phyloP scores from a whole-genome alignment of 2,329 filamentous ascomycete genomes.

The Aureobasidium sp. region DNA sequence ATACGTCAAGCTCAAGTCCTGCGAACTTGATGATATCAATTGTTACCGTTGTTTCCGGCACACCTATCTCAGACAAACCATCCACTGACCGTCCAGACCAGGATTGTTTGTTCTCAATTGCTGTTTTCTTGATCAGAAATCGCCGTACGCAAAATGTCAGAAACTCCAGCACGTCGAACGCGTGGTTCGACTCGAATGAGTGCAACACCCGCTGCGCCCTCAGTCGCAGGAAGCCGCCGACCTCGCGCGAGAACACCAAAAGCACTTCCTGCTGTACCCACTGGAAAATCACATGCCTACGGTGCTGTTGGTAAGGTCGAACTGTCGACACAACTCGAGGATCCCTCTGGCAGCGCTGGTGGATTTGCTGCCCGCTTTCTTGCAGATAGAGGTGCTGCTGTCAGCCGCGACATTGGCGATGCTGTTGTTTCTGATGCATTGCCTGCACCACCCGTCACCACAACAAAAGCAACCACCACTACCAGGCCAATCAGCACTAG shows the following conservation, averaged over 20 bases:
- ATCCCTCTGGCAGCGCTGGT: conserved; percentile 6
- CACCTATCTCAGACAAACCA: not conserved
- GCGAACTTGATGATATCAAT: not conserved
- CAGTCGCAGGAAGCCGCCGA: conserved; percentile 13
- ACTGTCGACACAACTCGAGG: conserved; percentile 26
- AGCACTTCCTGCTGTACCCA: conserved; percentile 20
- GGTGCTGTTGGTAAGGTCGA: conserved; percentile 30
- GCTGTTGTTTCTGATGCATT: conserved; percentile 28
- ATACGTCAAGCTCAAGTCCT: not conserved
- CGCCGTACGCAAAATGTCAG: conserved; percentile 12
- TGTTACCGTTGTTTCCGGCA: not conserved
- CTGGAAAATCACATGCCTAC: conserved; percentile 30
- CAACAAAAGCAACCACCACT: not conserved
- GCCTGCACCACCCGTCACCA: not conserved
- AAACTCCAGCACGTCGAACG: conserved; percentile 23
- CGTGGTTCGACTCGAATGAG: conserved; percentile 26
- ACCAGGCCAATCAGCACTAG: not conserved
- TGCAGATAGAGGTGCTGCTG: conserved; percentile 10
- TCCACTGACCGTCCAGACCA: not conserved
- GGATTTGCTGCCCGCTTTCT: conserved; percentile 11
- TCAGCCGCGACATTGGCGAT: conserved; percentile 32
- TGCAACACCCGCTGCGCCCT: conserved; percentile 17
- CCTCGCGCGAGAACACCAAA: conserved; percentile 17
- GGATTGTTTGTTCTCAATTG: not conserved
- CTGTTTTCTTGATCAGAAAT: not conserved